Percentiles rank a stretch among this genome's conserved stretches.
Evolutionary conservation across 257 asterid species (phyloP).

Genomic region (Linaria vulgaris): DNA sequence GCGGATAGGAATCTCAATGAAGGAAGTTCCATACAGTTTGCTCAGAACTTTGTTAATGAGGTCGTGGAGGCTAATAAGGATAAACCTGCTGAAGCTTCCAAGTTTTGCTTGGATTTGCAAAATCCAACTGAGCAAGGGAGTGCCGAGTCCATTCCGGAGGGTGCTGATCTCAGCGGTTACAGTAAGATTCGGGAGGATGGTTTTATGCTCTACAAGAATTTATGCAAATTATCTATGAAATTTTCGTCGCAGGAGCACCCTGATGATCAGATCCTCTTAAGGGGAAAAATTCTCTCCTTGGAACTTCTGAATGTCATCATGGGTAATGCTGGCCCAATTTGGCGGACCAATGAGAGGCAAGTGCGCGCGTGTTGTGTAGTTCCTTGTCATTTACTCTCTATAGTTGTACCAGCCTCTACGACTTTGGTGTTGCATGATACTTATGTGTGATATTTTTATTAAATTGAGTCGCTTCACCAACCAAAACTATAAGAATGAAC

Average conservation of each 20-base stretch:
- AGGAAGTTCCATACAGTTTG: constrained; percentile 84
- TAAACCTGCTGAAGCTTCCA: constrained; percentile 40
- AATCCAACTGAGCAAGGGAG: constrained; percentile 37
- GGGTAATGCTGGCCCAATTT: constrained; percentile 84
- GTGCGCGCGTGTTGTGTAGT: constrained; percentile 25
- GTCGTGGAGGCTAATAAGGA: constrained; percentile 67
- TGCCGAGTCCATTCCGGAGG: constrained; percentile 36
- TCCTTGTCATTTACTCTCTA: constrained; percentile 17
- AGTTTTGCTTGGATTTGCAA: constrained; percentile 36
- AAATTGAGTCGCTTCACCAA: constrained; percentile 17
- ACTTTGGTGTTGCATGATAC: not conserved
- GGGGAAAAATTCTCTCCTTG: constrained; percentile 88
- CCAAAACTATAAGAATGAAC: not conserved
- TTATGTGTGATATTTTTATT: constrained; percentile 10
- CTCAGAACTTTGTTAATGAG: constrained; percentile 75
- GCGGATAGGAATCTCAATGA: constrained; percentile 89
- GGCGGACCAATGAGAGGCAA: constrained; percentile 94
- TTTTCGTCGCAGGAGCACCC: constrained; percentile 81
- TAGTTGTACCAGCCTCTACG: constrained; percentile 19
- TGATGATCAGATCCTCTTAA: constrained; percentile 90
- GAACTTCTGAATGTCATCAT: constrained; percentile 92
- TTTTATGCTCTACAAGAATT: constrained; percentile 81
- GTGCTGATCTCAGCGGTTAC: constrained; percentile 47
- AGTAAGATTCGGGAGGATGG: constrained; percentile 91
- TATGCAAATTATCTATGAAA: constrained; percentile 96